These are phyloP conservation scores for Leishmania lainsoni DNA, from an alignment of 208 protist genomes.

Conservation along the genomic window DNA sequence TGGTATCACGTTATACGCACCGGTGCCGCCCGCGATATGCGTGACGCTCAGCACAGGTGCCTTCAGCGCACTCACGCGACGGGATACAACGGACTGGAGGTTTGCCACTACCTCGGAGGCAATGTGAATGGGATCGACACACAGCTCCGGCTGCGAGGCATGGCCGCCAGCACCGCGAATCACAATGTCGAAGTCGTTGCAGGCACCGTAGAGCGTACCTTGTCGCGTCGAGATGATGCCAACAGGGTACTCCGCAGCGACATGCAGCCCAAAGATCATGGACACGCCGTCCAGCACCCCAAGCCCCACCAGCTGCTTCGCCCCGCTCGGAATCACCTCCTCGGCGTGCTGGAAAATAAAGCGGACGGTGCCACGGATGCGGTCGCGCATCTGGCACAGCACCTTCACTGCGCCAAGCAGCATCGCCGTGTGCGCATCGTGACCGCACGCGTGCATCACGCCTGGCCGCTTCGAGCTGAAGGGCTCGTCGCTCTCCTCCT, in stretches of 20 bases:
- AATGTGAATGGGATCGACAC: conserved; percentile 67
- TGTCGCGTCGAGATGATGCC: too few relatives aligned
- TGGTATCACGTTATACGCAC: conserved; percentile 78
- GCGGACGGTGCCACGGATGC: conserved; percentile 66
- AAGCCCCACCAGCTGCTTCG: conserved; percentile 51
- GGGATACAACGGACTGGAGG: conserved; percentile 71
- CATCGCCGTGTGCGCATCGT: conserved; percentile 75
- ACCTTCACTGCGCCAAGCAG: conserved; percentile 70
- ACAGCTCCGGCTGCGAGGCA: conserved; percentile 68
- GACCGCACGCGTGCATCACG: conserved; percentile 79
- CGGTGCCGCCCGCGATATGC: conserved; percentile 49
- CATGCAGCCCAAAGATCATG: conserved; percentile 69
- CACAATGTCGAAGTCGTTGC: conserved; percentile 76
- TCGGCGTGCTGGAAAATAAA: conserved; percentile 87
- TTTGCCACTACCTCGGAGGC: conserved; percentile 54
- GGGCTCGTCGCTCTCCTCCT: conserved; percentile 56
- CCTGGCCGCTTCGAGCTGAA: conserved; percentile 61
- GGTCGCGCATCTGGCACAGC: conserved; percentile 45
- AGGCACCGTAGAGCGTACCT: too few relatives aligned
- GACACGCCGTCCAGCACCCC: conserved; percentile 62
- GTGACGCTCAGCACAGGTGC: conserved; percentile 71
- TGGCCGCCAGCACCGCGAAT: conserved; percentile 70
- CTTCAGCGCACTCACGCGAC: conserved; percentile 58
- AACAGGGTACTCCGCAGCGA: too few relatives aligned
- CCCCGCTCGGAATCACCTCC: conserved; percentile 67